A percentile compares a stretch with the other conserved stretches of the same genome.
These are phyloP conservation scores for Rhizoclosmatium globosum DNA, from an alignment of 192 early-diverging fungal genomes.

Conservation along the genomic window DNA sequence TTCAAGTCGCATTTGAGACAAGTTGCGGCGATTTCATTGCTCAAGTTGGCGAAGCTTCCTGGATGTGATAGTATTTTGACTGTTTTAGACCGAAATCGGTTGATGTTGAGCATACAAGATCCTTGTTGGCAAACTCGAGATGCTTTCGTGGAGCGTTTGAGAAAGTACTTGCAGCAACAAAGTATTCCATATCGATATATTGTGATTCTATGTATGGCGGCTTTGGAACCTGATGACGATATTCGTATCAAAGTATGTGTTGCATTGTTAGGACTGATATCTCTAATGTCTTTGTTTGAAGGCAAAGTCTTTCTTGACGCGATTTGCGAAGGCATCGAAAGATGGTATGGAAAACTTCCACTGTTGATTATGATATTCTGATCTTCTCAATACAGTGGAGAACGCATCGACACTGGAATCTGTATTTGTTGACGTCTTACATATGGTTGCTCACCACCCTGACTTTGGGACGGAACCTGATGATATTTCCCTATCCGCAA, in stretches of 20 bases:
- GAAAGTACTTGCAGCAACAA: slow-evolving; percentile 69
- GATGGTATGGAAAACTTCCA: slow-evolving; percentile 21
- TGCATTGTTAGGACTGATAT: slow-evolving; percentile 34
- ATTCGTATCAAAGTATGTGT: slow-evolving; percentile 68
- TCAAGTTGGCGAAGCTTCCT: slow-evolving; percentile 64
- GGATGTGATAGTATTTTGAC: slow-evolving; percentile 62
- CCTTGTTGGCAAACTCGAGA: slow-evolving; percentile 83
- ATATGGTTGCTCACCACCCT: slow-evolving; percentile 85
- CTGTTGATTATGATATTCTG: neutral
- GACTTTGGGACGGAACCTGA: slow-evolving; percentile 67
- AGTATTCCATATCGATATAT: slow-evolving; percentile 76
- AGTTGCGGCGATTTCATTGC: slow-evolving; percentile 66
- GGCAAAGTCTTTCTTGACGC: slow-evolving; percentile 29
- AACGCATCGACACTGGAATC: slow-evolving; percentile 61
- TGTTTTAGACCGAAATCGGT: slow-evolving; percentile 59
- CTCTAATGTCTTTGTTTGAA: neutral
- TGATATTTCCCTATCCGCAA: slow-evolving; percentile 62
- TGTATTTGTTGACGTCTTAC: slow-evolving; percentile 68
- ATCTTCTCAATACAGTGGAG: slow-evolving; percentile 1
- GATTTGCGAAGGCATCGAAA: slow-evolving; percentile 26
- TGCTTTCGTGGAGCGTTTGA: slow-evolving; percentile 72
- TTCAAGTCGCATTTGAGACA: slow-evolving; percentile 73
- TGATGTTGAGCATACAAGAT: slow-evolving; percentile 79
- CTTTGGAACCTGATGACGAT: slow-evolving; percentile 83
- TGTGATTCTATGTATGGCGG: slow-evolving; percentile 77